Percentiles rank a stretch among this genome's conserved stretches.
Evolutionary conservation across 1,139 yeast genomes (phyloP).

Genomic region (Blastobotrys buckinghamii): DNA sequence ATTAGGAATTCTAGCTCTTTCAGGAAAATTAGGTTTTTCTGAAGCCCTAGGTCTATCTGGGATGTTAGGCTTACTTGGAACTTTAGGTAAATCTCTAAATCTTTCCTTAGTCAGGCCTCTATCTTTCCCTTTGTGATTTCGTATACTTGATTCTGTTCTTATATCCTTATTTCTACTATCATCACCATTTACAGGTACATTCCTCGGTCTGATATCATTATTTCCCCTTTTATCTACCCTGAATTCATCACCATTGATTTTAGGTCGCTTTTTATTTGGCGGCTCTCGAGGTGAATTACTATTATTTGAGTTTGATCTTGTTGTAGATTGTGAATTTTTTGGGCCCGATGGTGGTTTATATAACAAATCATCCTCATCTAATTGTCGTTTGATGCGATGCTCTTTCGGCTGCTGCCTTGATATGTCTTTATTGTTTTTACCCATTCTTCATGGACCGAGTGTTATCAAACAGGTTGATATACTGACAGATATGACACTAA

Average conservation of each 20-base stretch:
- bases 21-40: not conserved
- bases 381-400: not conserved
- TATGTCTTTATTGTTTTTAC: not conserved
- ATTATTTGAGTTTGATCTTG: not conserved
- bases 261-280: too few species aligned
- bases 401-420: not conserved
- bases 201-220: not conserved
- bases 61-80: too few species aligned
- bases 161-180: not conserved
- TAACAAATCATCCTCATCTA: not conserved
- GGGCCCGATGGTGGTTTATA: conserved; percentile 6
- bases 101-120: too few species aligned
- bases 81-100: too few species aligned
- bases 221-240: not conserved
- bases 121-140: too few species aligned
- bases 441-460: too few species aligned
- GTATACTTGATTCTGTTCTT: too few species aligned
- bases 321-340: not conserved
- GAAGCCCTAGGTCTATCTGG: too few species aligned
- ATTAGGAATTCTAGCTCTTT: not conserved
- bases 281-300: not conserved
- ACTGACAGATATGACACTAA: too few species aligned
- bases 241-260: too few species aligned
- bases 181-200: not conserved
- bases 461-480: too few species aligned